Percentiles rank a stretch among this genome's conserved stretches.
These are phyloP conservation scores for Fonsecaea erecta DNA, from an alignment of 2,329 filamentous ascomycete species.

Conservation along the genomic window DNA sequence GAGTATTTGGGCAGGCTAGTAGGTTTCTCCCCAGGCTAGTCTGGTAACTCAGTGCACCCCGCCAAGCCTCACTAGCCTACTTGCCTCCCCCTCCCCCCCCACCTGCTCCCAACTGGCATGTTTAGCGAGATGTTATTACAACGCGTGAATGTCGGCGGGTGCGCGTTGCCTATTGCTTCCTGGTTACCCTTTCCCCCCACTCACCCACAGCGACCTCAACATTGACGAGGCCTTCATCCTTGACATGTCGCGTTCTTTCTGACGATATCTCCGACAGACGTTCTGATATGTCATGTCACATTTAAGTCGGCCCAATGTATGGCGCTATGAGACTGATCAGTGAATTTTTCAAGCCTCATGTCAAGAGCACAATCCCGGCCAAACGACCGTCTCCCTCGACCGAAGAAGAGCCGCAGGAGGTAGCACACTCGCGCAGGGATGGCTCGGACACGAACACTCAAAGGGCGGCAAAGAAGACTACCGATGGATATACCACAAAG, in stretches of 20 bases:
- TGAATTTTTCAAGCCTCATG: slow-evolving; percentile 54
- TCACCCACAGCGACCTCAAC: slow-evolving; percentile 7
- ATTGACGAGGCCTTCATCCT: background rate
- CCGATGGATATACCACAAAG: background rate
- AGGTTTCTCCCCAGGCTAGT: too few relatives aligned
- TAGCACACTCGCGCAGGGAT: slow-evolving; percentile 11
- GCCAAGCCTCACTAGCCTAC: too few relatives aligned
- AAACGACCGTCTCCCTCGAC: slow-evolving; percentile 36
- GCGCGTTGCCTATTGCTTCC: background rate
- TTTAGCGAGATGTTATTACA: background rate
- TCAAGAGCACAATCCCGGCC: slow-evolving; percentile 37
- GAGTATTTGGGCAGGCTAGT: too few relatives aligned
- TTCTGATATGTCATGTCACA: slow-evolving; percentile 18
- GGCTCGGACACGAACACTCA: slow-evolving; percentile 16
- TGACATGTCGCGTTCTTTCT: background rate
- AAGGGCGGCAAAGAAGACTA: slow-evolving; percentile 10
- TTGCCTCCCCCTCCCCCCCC: too few relatives aligned
- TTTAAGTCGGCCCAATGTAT: slow-evolving; percentile 26
- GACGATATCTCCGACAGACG: background rate
- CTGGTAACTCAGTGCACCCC: too few relatives aligned
- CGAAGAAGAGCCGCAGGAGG: slow-evolving; percentile 13
- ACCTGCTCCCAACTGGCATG: too few relatives aligned
- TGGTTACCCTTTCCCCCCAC: background rate
- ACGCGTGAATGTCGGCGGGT: background rate
- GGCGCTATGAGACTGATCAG: slow-evolving; percentile 28